A percentile compares a stretch with the other conserved stretches of the same genome.
phyloP scores from a whole-genome alignment of 345 rosid genomes.

The Firmiana major region DNA sequence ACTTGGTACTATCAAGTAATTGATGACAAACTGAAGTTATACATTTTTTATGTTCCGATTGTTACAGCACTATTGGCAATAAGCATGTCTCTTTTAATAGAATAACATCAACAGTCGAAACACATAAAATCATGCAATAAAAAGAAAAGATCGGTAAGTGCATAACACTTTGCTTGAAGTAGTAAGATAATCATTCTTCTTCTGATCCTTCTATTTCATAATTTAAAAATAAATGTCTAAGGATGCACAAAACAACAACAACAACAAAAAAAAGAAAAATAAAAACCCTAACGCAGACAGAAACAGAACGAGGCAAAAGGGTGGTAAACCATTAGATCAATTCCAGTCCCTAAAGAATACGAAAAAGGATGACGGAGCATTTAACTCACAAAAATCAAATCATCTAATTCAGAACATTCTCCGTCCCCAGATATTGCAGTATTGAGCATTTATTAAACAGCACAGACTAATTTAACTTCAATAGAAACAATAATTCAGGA shows the following conservation, averaged over 20 bases:
- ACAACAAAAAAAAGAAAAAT: too few relatives aligned
- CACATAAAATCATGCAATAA: background rate
- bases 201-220: background rate
- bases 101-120: background rate
- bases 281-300: background rate
- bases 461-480: background rate
- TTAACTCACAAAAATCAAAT: background rate
- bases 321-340: background rate
- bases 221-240: background rate
- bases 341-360: background rate
- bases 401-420: background rate
- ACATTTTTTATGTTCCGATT: background rate
- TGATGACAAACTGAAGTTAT: background rate
- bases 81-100: too few relatives aligned
- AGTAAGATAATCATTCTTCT: background rate
- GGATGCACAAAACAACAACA: background rate
- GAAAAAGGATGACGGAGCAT: background rate
- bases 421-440: background rate
- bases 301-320: background rate
- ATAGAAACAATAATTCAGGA: background rate
- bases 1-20: background rate
- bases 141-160: background rate
- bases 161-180: background rate
- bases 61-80: background rate
- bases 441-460: background rate